Conservation (phyloP, 1,139 yeast genomes). For the Pichia sp. region DNA sequence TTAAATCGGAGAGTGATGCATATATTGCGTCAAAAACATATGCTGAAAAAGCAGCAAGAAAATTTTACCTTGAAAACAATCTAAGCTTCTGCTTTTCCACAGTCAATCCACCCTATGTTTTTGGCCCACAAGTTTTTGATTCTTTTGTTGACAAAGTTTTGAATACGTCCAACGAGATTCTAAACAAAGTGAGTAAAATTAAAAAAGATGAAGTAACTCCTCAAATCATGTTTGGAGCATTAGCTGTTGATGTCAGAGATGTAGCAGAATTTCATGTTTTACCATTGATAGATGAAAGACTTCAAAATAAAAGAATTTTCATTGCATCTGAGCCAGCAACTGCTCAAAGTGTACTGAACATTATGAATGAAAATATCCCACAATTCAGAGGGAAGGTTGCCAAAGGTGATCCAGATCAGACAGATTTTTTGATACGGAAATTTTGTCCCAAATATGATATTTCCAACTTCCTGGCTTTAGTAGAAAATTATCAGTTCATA, state of each 20-base stretch:
- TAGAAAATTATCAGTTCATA: constrained; percentile 34
- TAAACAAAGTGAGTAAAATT: constrained; percentile 24
- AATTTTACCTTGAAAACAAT: constrained; percentile 31
- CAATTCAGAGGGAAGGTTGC: constrained; percentile 32
- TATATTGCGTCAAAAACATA: constrained; percentile 43
- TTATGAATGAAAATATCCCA: constrained; percentile 31
- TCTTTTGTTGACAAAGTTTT: constrained; percentile 22
- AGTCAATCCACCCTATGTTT: constrained; percentile 41
- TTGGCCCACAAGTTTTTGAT: constrained; percentile 39
- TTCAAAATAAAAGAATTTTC: constrained; percentile 29
- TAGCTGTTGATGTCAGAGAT: constrained; percentile 35
- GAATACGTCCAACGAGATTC: constrained; percentile 30
- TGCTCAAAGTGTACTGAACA: constrained; percentile 31
- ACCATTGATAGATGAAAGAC: constrained; percentile 26
- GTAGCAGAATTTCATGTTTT: constrained; percentile 34
- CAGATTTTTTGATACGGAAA: constrained; percentile 2
- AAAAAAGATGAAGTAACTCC: constrained; percentile 20
- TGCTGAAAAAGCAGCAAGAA: constrained; percentile 51
- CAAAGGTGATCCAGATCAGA: constrained; percentile 29
- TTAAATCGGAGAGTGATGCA: constrained; percentile 26
- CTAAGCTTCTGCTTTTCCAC: constrained; percentile 36
- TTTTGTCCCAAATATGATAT: constrained; percentile 8
- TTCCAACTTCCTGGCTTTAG: constrained; percentile 10
- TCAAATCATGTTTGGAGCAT: constrained; percentile 18
- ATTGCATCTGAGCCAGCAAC: constrained; percentile 30